Conservation (phyloP, 2,329 filamentous ascomycete genomes). For the Phyllosticta paracitricarpa region DNA sequence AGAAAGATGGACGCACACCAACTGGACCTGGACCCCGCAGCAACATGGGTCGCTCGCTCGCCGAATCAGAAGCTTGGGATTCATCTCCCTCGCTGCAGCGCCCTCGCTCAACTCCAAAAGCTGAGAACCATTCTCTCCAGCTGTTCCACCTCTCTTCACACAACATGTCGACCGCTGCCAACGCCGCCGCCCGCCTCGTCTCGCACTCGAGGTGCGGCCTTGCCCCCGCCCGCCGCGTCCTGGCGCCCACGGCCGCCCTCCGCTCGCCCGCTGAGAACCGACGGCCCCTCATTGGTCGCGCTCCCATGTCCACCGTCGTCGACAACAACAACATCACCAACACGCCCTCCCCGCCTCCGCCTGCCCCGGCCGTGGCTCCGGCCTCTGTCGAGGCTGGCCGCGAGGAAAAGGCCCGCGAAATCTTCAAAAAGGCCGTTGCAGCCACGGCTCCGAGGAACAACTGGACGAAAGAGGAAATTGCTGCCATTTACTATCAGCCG, state of each 20-base stretch:
- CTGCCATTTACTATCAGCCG: constrained; percentile 71
- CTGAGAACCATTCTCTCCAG: neutral
- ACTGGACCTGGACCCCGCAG: neutral
- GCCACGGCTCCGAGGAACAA: constrained; percentile 55
- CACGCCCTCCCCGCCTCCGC: constrained; percentile 5
- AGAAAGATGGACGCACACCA: neutral
- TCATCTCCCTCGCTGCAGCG: neutral
- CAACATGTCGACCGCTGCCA: constrained; percentile 1
- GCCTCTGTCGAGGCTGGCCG: constrained; percentile 3
- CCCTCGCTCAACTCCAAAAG: neutral
- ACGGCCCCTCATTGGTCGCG: constrained; percentile 2
- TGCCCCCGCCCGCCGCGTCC: neutral
- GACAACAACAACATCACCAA: neutral
- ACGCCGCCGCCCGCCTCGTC: neutral
- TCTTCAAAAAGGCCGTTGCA: constrained; percentile 44
- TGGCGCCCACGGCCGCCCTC: neutral
- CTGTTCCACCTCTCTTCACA: neutral
- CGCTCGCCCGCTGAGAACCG: neutral
- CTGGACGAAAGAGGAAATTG: constrained; percentile 76
- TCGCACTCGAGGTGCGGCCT: neutral
- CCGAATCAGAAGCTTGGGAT: neutral
- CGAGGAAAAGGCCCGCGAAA: constrained; percentile 10
- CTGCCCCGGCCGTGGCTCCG: neutral
- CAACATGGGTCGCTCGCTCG: neutral
- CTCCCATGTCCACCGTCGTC: constrained; percentile 9